A percentile compares a stretch with the other conserved stretches of the same genome.
phyloP scores from a whole-genome alignment of 768 basidiomycete genomes.

The Lactarius indigo region DNA sequence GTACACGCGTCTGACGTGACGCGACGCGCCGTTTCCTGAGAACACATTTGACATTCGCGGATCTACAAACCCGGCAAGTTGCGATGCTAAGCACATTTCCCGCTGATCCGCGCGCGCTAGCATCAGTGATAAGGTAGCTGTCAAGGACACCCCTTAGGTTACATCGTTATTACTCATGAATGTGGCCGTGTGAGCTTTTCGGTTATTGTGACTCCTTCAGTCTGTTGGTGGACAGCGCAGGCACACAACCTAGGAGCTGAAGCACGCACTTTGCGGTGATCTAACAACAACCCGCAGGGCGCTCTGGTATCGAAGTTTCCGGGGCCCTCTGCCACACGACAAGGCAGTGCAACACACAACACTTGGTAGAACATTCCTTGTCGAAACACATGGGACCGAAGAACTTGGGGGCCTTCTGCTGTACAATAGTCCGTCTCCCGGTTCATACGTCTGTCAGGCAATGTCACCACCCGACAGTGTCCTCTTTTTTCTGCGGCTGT shows the following conservation, averaged over 20 bases:
- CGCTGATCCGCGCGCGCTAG: background rate
- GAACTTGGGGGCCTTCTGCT: background rate
- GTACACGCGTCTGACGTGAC: constrained; percentile 11
- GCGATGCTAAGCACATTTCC: background rate
- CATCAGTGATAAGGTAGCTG: background rate
- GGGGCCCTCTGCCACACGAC: background rate
- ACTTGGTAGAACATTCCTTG: background rate
- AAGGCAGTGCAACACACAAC: background rate
- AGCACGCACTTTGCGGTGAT: background rate
- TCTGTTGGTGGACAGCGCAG: background rate
- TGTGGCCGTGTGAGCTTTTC: background rate
- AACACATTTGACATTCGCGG: constrained; percentile 13
- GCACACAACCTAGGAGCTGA: background rate
- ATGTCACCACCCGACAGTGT: background rate
- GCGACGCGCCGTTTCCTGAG: constrained; percentile 5
- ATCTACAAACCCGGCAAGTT: constrained; percentile 16
- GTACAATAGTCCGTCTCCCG: background rate
- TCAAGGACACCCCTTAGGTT: background rate
- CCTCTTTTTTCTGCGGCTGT: background rate
- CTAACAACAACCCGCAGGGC: background rate
- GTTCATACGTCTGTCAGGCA: background rate
- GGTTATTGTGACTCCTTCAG: background rate
- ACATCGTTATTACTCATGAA: background rate
- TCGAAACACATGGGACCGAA: background rate
- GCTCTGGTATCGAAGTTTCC: background rate